These are phyloP conservation scores for Ocimum tenuiflorum DNA, from an alignment of 257 asterid species.

Conservation along the genomic window DNA sequence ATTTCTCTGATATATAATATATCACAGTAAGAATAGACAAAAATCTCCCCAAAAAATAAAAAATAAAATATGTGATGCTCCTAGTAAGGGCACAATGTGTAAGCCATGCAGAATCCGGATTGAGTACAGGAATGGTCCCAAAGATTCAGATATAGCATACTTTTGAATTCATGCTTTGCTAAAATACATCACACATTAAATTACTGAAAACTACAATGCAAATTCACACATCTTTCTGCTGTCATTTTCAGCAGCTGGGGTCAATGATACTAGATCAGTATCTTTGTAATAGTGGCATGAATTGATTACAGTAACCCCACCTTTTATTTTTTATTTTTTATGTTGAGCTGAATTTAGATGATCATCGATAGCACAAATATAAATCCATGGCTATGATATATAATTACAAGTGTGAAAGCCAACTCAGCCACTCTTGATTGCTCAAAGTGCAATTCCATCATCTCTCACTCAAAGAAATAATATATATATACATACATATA, in stretches of 20 bases:
- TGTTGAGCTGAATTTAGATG: constrained; percentile 4
- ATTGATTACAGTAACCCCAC: constrained; percentile 34
- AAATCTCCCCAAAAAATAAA: background rate
- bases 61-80: constrained; percentile 8
- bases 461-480: constrained; percentile 46
- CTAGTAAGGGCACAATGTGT: constrained; percentile 33
- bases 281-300: constrained; percentile 37
- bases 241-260: constrained; percentile 43
- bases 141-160: constrained; percentile 23
- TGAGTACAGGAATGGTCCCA: constrained; percentile 35
- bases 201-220: constrained; percentile 32
- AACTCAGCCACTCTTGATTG: constrained; percentile 57
- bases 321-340: background rate
- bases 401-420: constrained; percentile 29
- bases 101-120: constrained; percentile 33
- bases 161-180: constrained; percentile 24
- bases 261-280: constrained; percentile 37
- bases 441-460: constrained; percentile 71
- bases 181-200: constrained; percentile 19
- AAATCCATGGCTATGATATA: constrained; percentile 26
- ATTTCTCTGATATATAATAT: background rate
- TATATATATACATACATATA: too few species aligned
- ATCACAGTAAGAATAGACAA: background rate
- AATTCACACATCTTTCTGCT: constrained; percentile 23
- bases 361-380: constrained; percentile 6